These are phyloP conservation scores for Nitzschia inconspicua DNA, from an alignment of 108 stramenopile species.

Conservation along the genomic window DNA sequence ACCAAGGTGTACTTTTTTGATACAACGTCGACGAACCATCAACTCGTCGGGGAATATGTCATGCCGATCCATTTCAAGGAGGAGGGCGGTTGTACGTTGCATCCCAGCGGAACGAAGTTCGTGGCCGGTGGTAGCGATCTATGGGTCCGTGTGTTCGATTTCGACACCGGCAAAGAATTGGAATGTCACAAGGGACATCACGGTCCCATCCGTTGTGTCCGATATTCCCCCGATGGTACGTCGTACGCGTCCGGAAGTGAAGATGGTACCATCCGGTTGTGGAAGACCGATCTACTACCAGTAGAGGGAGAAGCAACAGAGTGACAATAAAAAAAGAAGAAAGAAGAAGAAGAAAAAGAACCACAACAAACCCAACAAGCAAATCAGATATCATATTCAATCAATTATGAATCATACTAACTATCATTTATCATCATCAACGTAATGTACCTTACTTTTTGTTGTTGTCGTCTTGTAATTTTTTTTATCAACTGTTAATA, in stretches of 20 bases:
- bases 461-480: no score
- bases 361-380: no score
- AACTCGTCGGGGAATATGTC: constrained; percentile 32
- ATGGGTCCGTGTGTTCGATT: constrained; percentile 95
- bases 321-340: no score
- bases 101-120: constrained; percentile 85
- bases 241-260: constrained; percentile 93
- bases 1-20: constrained; percentile 83
- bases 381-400: no score
- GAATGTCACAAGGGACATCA: constrained; percentile 97
- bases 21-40: not conserved
- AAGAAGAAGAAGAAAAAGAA: no score
- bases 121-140: constrained; percentile 92
- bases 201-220: constrained; percentile 95
- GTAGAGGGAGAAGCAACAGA: no score
- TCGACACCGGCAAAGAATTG: constrained; percentile 82
- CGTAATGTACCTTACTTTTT: no score
- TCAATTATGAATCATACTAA: no score
- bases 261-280: constrained; percentile 98
- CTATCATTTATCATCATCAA: no score
- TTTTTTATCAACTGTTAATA: no score
- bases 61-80: constrained; percentile 96
- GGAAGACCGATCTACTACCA: constrained; percentile 92
- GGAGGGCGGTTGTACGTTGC: constrained; percentile 93
- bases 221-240: constrained; percentile 89